Percentiles rank a stretch among this genome's conserved stretches.
Evolutionary conservation across 2,329 filamentous ascomycete species (phyloP).

Genomic region (Boeremia exigua): DNA sequence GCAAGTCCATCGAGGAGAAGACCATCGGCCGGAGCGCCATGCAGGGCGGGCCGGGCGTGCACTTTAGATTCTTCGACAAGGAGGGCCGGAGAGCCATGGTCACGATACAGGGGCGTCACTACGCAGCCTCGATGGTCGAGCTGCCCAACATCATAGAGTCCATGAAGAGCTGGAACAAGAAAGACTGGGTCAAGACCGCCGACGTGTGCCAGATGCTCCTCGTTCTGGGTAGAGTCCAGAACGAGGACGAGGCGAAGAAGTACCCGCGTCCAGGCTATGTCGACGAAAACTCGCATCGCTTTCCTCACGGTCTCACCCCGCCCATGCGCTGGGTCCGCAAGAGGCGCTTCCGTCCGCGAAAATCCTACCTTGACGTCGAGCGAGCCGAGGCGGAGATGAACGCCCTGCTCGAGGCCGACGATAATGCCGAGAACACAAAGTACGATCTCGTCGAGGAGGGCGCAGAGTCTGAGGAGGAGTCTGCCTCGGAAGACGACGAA

Average conservation of each 20-base stretch:
- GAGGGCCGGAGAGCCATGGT: slow-evolving; percentile 77
- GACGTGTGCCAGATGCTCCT: slow-evolving; percentile 91
- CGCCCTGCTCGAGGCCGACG: slow-evolving; percentile 73
- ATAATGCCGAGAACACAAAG: slow-evolving; percentile 59
- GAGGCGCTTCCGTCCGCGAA: slow-evolving; percentile 80
- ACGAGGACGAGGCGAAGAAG: slow-evolving; percentile 56
- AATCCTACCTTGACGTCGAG: slow-evolving; percentile 83
- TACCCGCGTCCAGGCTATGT: slow-evolving; percentile 74
- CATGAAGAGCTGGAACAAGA: slow-evolving; percentile 93
- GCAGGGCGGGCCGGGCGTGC: slow-evolving; percentile 76
- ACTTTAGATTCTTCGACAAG: slow-evolving; percentile 77
- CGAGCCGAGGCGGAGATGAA: slow-evolving; percentile 83
- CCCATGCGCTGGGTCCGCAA: slow-evolving; percentile 87
- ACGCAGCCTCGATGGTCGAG: slow-evolving; percentile 81
- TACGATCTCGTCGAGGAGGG: slow-evolving; percentile 64
- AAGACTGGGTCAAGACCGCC: slow-evolving; percentile 83
- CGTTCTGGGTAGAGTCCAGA: slow-evolving; percentile 72
- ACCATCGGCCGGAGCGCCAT: slow-evolving; percentile 71
- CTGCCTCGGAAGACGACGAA: slow-evolving; percentile 45
- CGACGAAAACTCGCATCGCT: slow-evolving; percentile 70
- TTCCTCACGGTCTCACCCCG: slow-evolving; percentile 85
- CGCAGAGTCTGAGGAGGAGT: slow-evolving; percentile 51
- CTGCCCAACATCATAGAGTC: slow-evolving; percentile 86
- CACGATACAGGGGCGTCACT: slow-evolving; percentile 71
- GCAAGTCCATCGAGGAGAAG: slow-evolving; percentile 75